A percentile compares a stretch with the other conserved stretches of the same genome.
These are phyloP conservation scores for Cercis canadensis DNA, from an alignment of 306 rosid genomes.

Conservation along the genomic window DNA sequence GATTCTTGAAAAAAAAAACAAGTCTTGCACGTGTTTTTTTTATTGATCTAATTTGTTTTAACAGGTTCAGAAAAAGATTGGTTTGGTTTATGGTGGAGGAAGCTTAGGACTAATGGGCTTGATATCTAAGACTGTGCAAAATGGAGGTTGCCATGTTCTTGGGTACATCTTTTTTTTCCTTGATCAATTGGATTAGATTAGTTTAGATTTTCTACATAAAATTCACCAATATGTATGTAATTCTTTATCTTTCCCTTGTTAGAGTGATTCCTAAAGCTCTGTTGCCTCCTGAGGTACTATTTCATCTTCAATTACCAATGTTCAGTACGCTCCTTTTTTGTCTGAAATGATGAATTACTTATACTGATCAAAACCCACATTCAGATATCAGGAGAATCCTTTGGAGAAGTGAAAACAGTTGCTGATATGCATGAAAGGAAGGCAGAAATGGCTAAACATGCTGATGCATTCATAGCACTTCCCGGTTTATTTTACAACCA, in stretches of 20 bases:
- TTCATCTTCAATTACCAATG: not conserved
- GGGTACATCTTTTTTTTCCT: slow-evolving; percentile 48
- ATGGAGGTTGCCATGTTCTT: slow-evolving; percentile 74
- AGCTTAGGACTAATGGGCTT: slow-evolving; percentile 76
- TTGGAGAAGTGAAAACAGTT: slow-evolving; percentile 64
- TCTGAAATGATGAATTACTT: not conserved
- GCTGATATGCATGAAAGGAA: slow-evolving; percentile 72
- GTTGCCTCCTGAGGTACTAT: slow-evolving; percentile 59
- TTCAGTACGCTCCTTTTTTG: no score
- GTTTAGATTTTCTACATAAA: not conserved
- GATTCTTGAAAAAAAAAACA: not conserved
- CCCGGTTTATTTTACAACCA: slow-evolving; percentile 48
- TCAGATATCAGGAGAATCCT: slow-evolving; percentile 64
- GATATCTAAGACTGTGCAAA: slow-evolving; percentile 58
- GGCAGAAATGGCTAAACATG: slow-evolving; percentile 70
- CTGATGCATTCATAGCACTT: slow-evolving; percentile 76
- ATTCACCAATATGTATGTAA: not conserved
- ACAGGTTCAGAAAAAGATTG: slow-evolving; percentile 63
- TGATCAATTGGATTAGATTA: not conserved
- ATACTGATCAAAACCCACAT: slow-evolving; percentile 33
- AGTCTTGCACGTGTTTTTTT: slow-evolving; percentile 6
- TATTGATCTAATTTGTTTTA: not conserved
- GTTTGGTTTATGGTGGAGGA: slow-evolving; percentile 81
- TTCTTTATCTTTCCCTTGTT: slow-evolving; percentile 29
- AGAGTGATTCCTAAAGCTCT: slow-evolving; percentile 74